Evolutionary conservation across 164 flowering plant species (phyloP).

Genomic region (Saururus chinensis): DNA sequence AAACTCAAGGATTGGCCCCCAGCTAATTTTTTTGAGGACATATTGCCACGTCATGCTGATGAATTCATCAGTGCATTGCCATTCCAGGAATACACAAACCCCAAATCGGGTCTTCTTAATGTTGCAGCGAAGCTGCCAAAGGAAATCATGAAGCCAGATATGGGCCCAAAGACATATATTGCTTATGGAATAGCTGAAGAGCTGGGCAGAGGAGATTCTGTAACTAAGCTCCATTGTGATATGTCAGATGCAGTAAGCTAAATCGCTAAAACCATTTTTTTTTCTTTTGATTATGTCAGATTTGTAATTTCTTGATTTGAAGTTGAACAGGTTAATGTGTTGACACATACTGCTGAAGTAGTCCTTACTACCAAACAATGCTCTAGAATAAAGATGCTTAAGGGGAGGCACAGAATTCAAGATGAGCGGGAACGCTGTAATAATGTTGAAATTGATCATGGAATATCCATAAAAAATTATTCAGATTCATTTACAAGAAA

Average conservation of each 20-base stretch:
- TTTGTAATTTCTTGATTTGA: not conserved
- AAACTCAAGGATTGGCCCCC: constrained; percentile 97
- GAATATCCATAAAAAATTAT: no score
- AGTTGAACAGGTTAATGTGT: constrained; percentile 55
- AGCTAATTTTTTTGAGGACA: constrained; percentile 69
- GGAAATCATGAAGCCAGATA: constrained; percentile 56
- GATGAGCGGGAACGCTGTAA: constrained; percentile 32
- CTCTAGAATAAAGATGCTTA: constrained; percentile 27
- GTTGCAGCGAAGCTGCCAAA: constrained; percentile 65
- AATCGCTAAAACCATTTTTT: not conserved
- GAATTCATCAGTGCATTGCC: constrained; percentile 77
- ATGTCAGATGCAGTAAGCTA: constrained; percentile 83
- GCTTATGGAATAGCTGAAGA: constrained; percentile 71
- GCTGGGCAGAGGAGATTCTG: constrained; percentile 92
- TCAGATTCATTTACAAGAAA: no score
- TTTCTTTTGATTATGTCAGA: not conserved
- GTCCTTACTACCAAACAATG: constrained; percentile 28
- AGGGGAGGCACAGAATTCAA: constrained; percentile 44
- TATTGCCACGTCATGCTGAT: constrained; percentile 78
- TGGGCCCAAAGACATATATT: constrained; percentile 91
- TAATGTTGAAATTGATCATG: not conserved
- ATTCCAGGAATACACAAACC: constrained; percentile 65
- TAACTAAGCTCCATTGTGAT: constrained; percentile 85
- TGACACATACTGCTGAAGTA: constrained; percentile 68
- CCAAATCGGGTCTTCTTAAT: constrained; percentile 57